Percentiles rank a stretch among this genome's conserved stretches.
These are phyloP conservation scores for Xerophyta viscosa DNA, from an alignment of 106 monocot genomes.

Conservation along the genomic window DNA sequence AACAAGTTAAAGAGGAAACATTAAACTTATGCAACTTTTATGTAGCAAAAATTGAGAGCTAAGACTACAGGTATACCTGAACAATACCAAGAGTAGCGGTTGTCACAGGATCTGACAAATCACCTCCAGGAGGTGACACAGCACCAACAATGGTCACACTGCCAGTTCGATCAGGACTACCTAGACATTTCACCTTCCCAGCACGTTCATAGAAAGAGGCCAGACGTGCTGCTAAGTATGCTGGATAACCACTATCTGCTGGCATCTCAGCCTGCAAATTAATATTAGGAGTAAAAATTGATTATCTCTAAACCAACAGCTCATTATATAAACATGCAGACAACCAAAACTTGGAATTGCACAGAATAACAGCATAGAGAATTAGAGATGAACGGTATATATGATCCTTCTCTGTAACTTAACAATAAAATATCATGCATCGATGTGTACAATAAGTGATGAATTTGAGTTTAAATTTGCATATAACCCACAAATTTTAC, in stretches of 20 bases:
- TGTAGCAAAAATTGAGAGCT: not conserved
- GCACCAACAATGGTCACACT: constrained; percentile 99
- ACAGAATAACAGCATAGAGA: no score
- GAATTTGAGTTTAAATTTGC: no score
- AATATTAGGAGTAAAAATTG: no score
- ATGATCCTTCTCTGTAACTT: no score
- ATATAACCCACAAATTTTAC: no score
- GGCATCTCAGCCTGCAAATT: constrained; percentile 96
- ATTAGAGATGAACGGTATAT: no score
- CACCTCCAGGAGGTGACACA: constrained; percentile 98
- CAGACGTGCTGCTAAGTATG: constrained; percentile 90
- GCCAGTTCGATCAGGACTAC: constrained; percentile 73
- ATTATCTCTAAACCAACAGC: no score
- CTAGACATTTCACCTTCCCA: constrained; percentile 96
- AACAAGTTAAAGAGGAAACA: constrained; percentile 3
- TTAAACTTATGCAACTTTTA: no score
- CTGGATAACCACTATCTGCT: constrained; percentile 99
- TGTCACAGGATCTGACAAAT: constrained; percentile 99
- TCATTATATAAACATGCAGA: no score
- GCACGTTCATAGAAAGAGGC: constrained; percentile 99
- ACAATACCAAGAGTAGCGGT: constrained; percentile 98
- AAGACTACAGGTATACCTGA: constrained; percentile 45
- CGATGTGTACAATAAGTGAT: no score
- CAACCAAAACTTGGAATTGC: no score
- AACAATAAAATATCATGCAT: no score